Conservation (phyloP, 1,284 basidiomycete species). For the Moniliella sp. region DNA sequence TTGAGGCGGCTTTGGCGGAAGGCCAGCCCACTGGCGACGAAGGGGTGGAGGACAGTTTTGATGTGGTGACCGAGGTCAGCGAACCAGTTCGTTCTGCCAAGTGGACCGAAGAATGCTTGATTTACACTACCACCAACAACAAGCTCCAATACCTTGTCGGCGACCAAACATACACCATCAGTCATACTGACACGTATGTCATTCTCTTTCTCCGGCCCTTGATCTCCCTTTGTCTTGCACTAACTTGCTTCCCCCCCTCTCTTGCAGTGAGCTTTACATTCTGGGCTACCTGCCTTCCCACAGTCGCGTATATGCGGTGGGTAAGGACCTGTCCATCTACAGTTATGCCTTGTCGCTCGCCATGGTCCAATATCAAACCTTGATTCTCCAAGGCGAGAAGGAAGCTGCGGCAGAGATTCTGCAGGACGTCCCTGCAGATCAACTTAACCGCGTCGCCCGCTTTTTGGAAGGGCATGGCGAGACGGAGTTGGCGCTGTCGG, state of each 20-base stretch:
- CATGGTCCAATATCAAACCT: conserved; percentile 90
- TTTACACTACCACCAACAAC: conserved; percentile 77
- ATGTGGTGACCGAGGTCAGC: conserved; percentile 69
- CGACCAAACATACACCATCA: conserved; percentile 69
- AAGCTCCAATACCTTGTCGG: conserved; percentile 86
- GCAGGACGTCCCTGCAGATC: conserved; percentile 60
- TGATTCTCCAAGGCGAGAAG: conserved; percentile 70
- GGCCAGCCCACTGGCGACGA: conserved; percentile 65
- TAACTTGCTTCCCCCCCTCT: too few relatives aligned
- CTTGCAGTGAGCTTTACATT: conserved; percentile 64
- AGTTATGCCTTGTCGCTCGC: conserved; percentile 63
- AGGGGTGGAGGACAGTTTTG: conserved; percentile 88
- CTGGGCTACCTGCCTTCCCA: conserved; percentile 85
- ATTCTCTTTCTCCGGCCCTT: too few relatives aligned
- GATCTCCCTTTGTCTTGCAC: too few relatives aligned
- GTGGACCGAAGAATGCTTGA: conserved; percentile 97
- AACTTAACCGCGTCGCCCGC: conserved; percentile 74
- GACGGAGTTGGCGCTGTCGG: conserved; percentile 68
- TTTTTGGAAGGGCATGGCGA: conserved; percentile 75
- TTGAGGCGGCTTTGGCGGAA: conserved; percentile 52
- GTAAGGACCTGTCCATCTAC: conserved; percentile 75
- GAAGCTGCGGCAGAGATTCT: conserved; percentile 61
- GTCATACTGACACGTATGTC: conserved; percentile 11
- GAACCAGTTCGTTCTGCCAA: conserved; percentile 76
- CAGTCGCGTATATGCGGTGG: conserved; percentile 77